Evolutionary conservation across 1,284 basidiomycete species (phyloP).

Genomic region (Heimioporus punctisporus): DNA sequence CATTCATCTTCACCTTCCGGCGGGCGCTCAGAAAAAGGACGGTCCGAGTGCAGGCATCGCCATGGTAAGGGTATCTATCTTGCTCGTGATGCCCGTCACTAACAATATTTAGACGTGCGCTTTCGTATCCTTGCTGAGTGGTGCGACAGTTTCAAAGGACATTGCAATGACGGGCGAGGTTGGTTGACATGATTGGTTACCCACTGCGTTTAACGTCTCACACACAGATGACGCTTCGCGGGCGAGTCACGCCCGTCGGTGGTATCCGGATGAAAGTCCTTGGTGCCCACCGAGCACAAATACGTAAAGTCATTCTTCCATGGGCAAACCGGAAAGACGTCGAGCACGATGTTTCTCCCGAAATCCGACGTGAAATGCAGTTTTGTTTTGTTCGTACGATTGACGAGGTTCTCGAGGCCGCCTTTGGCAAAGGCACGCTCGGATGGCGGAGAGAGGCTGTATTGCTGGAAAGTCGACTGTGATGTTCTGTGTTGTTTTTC

Average conservation of each 20-base stretch:
- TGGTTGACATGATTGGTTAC: conserved; percentile 8
- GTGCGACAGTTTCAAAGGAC: conserved; percentile 67
- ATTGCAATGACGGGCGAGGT: conserved; percentile 88
- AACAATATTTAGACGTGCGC: conserved; percentile 62
- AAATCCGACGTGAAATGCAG: conserved; percentile 73
- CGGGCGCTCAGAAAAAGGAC: conserved; percentile 90
- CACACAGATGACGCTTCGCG: conserved; percentile 72
- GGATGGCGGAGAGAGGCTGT: conserved; percentile 56
- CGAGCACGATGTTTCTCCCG: conserved; percentile 78
- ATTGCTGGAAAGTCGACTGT: conserved; percentile 59
- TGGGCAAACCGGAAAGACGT: conserved; percentile 85
- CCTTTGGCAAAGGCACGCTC: conserved; percentile 69
- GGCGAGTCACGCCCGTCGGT: conserved; percentile 80
- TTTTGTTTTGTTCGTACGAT: conserved; percentile 82
- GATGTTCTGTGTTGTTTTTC: not conserved
- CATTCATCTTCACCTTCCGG: conserved; percentile 87
- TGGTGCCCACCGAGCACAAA: conserved; percentile 83
- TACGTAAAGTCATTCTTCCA: conserved; percentile 83
- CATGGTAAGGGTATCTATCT: conserved; percentile 54
- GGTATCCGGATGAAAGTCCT: conserved; percentile 69
- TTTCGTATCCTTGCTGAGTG: conserved; percentile 81
- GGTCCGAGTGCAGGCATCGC: conserved; percentile 90
- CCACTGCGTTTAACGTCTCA: not conserved
- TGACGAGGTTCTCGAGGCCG: conserved; percentile 79
- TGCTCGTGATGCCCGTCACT: not conserved